These are phyloP conservation scores for Begonia loranthoides DNA, from an alignment of 306 rosid genomes.

Conservation along the genomic window DNA sequence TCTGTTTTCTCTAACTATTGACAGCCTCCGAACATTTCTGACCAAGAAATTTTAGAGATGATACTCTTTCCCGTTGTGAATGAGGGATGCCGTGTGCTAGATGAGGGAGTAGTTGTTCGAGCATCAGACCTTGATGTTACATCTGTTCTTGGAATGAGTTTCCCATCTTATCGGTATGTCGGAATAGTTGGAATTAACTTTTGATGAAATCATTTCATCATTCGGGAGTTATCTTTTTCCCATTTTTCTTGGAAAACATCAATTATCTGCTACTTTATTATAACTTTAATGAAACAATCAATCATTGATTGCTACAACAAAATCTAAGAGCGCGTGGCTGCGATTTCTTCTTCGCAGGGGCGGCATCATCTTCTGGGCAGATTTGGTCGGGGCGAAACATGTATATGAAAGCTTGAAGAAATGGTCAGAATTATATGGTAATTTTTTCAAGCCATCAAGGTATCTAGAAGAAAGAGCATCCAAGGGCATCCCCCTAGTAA, in stretches of 20 bases:
- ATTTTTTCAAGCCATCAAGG: constrained; percentile 72
- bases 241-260: neutral
- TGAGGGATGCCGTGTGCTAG: constrained; percentile 89
- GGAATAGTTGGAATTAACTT: neutral
- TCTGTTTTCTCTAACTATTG: neutral
- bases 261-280: no score
- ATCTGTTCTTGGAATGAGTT: constrained; percentile 96
- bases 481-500: constrained; percentile 79
- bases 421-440: constrained; percentile 71
- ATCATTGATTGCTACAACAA: no score
- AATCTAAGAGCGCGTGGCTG: no score
- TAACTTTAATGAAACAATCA: no score
- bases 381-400: constrained; percentile 67
- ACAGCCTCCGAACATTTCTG: constrained; percentile 73
- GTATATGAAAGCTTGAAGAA: constrained; percentile 58
- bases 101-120: constrained; percentile 67
- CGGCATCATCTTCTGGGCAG: constrained; percentile 89
- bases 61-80: constrained; percentile 86
- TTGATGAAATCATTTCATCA: neutral
- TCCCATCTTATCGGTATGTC: constrained; percentile 67
- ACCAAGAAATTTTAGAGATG: constrained; percentile 88
- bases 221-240: constrained; percentile 4
- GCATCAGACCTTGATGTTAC: constrained; percentile 90
- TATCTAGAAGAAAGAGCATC: constrained; percentile 82
- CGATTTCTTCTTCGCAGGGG: constrained; percentile 41